These are phyloP conservation scores for Ustilago curta DNA, from an alignment of 1,284 basidiomycete genomes.

Conservation along the genomic window DNA sequence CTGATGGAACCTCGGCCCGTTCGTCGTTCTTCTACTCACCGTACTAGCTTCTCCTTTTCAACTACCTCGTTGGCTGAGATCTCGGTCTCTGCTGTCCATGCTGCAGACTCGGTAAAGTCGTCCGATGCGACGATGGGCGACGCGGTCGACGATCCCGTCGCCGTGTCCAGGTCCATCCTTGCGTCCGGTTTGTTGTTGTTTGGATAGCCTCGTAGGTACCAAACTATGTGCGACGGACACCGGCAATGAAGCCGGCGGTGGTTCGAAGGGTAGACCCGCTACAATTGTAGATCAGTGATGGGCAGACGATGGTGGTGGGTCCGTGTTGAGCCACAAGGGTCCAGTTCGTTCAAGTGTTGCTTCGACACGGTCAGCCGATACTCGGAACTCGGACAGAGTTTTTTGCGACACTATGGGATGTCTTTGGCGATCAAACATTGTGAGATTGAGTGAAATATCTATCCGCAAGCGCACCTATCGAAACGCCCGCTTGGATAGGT, in stretches of 20 bases:
- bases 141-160: conserved; percentile 22
- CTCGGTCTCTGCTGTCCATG: conserved; percentile 62
- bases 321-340: not conserved
- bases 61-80: conserved; percentile 66
- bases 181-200: not conserved
- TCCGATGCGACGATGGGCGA: conserved; percentile 41
- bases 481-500: too few relatives aligned
- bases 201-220: not conserved
- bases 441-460: too few relatives aligned
- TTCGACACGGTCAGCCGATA: not conserved
- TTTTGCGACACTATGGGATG: not conserved
- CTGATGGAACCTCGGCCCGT: too few relatives aligned
- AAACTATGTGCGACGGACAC: not conserved
- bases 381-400: conserved; percentile 5
- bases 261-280: not conserved
- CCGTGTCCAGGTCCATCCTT: conserved; percentile 22
- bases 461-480: too few relatives aligned
- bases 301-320: not conserved
- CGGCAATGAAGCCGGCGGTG: conserved; percentile 5
- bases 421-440: not conserved
- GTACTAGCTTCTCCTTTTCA: conserved; percentile 66
- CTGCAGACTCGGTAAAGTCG: conserved; percentile 50
- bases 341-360: not conserved
- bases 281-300: not conserved
- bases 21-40: too few relatives aligned